Base-by-base conservation (phyloP, 164 flowering plant species). In the Cinnamomum chago region DNA sequence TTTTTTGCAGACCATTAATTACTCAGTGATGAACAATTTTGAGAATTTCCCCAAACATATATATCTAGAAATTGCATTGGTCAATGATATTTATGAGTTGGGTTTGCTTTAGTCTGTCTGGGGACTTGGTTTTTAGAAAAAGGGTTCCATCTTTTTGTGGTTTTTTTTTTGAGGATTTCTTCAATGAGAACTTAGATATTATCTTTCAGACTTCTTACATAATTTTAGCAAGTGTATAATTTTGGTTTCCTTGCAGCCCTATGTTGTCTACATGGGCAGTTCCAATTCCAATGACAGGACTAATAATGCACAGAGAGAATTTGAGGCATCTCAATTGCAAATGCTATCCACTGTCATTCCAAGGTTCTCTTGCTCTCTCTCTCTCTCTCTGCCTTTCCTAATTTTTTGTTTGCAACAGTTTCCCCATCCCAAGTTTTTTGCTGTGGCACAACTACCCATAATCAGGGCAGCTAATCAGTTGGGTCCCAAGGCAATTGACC, bases 201-300 rank as follows among this genome's bases (percentile, higher is more conserved):
- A 5, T 40, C 47, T 40, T 55, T 15, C 60, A 55, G 60, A 3
- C 60, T 15, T 55, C 5, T 55, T 55, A 1, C n/a, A 17, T 20
- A 55, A 15, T 2, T 55, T 14, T 14, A 15, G 60, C 5, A 55
- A 20, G 5, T 69, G 24, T 14, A 27, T 15, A 35, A 30, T 35
- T 40, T 2, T 50, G 6, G 24, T 55, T 58, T 24, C 14, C 35
- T 58, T 66, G 55, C 85, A 93, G 96, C 76, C 81, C 73, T 87
- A 93, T 82, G 83, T 93, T 72, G 91, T 91, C 3, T 93, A 93
- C 58, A 90, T 93, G 97, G 97, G 96, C 70, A 87, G 89, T 75
- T 78, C 89, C 67, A 71, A 76, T 75, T 78, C 89, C 67, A 71
- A 76, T 13, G 67, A 76, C 47, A 40, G 47, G 27, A 76, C 40